Conservation (phyloP, 2,329 filamentous ascomycete species). For the Fusarium tuaranense region DNA sequence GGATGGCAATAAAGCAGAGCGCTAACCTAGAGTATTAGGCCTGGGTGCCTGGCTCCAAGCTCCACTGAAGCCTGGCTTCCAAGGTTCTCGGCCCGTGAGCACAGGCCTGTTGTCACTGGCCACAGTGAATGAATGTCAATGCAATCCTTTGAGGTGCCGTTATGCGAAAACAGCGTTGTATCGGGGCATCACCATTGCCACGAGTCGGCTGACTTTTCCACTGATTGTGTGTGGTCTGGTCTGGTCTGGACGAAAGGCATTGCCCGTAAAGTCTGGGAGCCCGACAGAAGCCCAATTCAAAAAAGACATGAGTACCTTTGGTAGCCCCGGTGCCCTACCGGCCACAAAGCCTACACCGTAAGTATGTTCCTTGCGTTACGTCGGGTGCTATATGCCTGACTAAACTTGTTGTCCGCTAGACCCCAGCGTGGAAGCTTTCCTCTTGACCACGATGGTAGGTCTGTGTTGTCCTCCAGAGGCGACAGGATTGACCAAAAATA, state of each 20-base stretch:
- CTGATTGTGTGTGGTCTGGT: neutral
- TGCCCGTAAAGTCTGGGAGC: neutral
- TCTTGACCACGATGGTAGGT: conserved; percentile 83
- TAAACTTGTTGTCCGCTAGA: conserved; percentile 56
- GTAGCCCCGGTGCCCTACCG: conserved; percentile 75
- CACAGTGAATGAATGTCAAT: conserved; percentile 24
- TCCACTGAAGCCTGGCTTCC: conserved; percentile 17
- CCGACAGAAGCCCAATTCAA: conserved; percentile 24
- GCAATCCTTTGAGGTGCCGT: conserved; percentile 15
- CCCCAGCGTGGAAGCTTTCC: conserved; percentile 94
- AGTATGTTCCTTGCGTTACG: conserved; percentile 53
- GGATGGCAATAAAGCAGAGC: conserved; percentile 6
- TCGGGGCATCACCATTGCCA: conserved; percentile 36
- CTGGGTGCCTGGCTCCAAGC: conserved; percentile 16
- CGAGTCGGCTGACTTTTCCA: conserved; percentile 35
- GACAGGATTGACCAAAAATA: conserved; percentile 50
- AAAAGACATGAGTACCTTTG: conserved; percentile 71
- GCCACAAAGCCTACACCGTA: conserved; percentile 77
- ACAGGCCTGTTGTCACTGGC: conserved; percentile 31
- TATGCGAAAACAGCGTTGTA: conserved; percentile 33
- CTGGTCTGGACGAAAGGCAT: conserved; percentile 5
- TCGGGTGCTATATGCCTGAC: conserved; percentile 15
- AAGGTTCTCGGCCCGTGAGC: conserved; percentile 25
- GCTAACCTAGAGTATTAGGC: conserved; percentile 9
- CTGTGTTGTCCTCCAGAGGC: neutral